Evolutionary conservation across 768 basidiomycete genomes (phyloP).

Genomic region (Dacryopinax primogenitus): DNA sequence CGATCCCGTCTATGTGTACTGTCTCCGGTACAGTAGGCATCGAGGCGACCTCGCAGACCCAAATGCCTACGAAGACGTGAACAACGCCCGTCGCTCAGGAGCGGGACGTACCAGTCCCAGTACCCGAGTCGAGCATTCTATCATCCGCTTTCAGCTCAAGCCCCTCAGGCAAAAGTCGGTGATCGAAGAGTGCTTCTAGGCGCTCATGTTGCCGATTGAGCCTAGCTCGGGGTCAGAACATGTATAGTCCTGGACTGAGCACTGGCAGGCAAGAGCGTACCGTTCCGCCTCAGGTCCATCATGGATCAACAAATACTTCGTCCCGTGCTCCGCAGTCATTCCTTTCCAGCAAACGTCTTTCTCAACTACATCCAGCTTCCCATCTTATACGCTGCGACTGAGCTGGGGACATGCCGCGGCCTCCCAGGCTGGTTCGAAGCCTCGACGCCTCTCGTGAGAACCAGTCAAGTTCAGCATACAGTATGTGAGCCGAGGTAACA

Average conservation of each 20-base stretch:
- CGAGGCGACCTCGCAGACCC: no score
- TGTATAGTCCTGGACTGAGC: no score
- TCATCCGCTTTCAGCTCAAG: background rate
- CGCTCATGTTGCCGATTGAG: background rate
- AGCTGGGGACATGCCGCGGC: no score
- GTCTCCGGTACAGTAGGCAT: background rate
- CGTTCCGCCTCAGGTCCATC: background rate
- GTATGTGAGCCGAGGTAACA: no score
- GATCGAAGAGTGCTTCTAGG: background rate
- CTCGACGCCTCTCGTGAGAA: no score
- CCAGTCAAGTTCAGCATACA: no score
- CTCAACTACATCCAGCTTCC: background rate
- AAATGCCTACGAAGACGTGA: no score
- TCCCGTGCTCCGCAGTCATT: background rate
- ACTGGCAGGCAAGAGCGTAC: background rate
- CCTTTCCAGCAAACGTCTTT: background rate
- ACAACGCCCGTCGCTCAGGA: no score
- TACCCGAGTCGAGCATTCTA: background rate
- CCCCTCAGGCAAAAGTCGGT: background rate
- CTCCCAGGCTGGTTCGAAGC: no score
- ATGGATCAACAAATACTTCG: background rate
- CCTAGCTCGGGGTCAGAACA: no score
- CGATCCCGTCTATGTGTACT: background rate
- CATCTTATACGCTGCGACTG: background rate
- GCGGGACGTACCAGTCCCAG: background rate